Conservation (phyloP, 2,329 filamentous ascomycete genomes). For the Dryadomyces quercus-mongolicae region DNA sequence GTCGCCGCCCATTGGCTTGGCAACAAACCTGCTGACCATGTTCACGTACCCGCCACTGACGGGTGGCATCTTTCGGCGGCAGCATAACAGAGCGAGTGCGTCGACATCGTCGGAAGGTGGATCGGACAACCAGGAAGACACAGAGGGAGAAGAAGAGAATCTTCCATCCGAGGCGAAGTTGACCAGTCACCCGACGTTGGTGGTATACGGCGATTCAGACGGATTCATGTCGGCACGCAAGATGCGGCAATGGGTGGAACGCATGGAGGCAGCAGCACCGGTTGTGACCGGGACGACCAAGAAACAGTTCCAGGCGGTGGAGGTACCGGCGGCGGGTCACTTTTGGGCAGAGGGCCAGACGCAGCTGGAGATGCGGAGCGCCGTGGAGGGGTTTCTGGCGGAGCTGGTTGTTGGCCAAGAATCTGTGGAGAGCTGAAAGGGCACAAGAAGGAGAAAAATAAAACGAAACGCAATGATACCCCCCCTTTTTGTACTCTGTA, state of each 20-base stretch:
- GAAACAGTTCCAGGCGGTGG: constrained; percentile 25
- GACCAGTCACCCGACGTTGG: constrained; percentile 47
- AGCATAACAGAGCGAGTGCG: neutral
- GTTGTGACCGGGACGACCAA: neutral
- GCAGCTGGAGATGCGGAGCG: constrained; percentile 19
- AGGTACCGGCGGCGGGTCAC: constrained; percentile 37
- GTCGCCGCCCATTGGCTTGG: constrained; percentile 51
- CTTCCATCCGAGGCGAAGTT: constrained; percentile 39
- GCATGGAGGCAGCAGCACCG: constrained; percentile 26
- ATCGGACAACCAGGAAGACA: neutral
- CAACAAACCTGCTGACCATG: constrained; percentile 51
- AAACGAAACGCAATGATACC: neutral
- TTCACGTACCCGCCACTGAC: constrained; percentile 14
- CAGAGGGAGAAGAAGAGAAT: neutral
- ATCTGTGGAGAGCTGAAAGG: neutral
- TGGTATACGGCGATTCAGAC: constrained; percentile 65
- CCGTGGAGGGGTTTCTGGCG: constrained; percentile 18
- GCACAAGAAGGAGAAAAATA: neutral
- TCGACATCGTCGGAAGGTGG: neutral
- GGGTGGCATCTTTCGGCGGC: constrained; percentile 1
- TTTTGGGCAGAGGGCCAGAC: constrained; percentile 40
- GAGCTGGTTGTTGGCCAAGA: constrained; percentile 8
- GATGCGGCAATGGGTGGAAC: constrained; percentile 51
- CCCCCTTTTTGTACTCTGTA: too few relatives aligned
- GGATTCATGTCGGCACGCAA: constrained; percentile 56